Percentiles rank a stretch among this genome's conserved stretches.
phyloP scores from a whole-genome alignment of 345 rosid species.

The Kernera saxatilis region DNA sequence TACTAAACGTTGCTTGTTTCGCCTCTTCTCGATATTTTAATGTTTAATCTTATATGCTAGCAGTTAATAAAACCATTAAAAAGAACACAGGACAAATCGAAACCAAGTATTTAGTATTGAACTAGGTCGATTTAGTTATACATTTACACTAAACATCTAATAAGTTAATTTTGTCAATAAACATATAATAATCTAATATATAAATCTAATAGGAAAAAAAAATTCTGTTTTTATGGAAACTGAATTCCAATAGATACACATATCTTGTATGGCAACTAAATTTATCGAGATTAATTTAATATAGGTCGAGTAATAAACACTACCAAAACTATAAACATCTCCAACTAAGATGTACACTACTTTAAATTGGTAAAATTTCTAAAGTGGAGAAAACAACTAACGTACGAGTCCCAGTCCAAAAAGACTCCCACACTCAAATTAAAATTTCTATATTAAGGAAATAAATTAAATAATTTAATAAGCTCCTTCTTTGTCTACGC shows the following conservation, averaged over 20 bases:
- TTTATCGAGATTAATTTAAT: background rate
- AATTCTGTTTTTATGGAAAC: background rate
- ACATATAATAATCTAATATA: background rate
- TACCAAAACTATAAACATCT: background rate
- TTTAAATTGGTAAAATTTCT: background rate
- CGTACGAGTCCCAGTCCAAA: conserved; percentile 8
- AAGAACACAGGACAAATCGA: background rate
- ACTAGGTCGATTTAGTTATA: background rate
- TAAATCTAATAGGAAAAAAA: background rate
- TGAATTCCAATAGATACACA: background rate
- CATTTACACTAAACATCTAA: background rate
- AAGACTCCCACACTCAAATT: background rate
- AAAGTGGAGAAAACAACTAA: conserved; percentile 8
- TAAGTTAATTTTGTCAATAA: background rate
- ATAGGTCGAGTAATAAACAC: background rate
- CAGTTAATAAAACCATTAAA: background rate
- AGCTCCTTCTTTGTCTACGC: background rate
- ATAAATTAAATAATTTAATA: background rate
- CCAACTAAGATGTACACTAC: background rate
- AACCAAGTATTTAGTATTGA: background rate
- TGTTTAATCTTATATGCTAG: background rate
- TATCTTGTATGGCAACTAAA: background rate
- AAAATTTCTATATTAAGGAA: background rate
- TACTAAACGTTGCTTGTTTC: conserved; percentile 17
- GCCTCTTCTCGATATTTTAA: background rate